A percentile compares a stretch with the other conserved stretches of the same genome.
Conservation (phyloP, 805 yeast genomes). For the Nakazawaea siamensis region DNA sequence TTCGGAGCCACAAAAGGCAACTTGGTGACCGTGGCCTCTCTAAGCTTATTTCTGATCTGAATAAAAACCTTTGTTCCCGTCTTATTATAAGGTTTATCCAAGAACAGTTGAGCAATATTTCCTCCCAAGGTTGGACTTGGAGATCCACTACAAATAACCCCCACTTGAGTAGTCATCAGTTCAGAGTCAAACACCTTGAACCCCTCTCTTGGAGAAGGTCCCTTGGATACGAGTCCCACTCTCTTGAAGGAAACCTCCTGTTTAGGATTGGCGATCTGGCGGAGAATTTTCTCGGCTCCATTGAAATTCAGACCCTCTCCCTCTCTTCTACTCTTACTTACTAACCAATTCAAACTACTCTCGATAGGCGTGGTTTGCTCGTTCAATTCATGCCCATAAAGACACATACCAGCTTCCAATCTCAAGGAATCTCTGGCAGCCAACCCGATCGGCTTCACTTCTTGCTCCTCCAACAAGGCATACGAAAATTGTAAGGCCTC, state of each 20-base stretch:
- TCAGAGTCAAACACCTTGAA: constrained; percentile 50
- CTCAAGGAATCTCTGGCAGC: constrained; percentile 98
- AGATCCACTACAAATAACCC: constrained; percentile 52
- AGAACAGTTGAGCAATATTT: constrained; percentile 88
- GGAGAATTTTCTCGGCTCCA: constrained; percentile 63
- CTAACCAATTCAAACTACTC: constrained; percentile 83
- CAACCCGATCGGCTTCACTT: constrained; percentile 81
- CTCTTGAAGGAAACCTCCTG: constrained; percentile 47
- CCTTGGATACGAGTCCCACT: constrained; percentile 67
- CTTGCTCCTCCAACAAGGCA: constrained; percentile 41
- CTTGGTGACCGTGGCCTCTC: constrained; percentile 69
- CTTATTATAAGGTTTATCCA: constrained; percentile 63
- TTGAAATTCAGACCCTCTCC: constrained; percentile 48
- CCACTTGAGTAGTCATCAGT: constrained; percentile 43
- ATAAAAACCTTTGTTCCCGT: constrained; percentile 65
- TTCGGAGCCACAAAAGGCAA: constrained; percentile 78
- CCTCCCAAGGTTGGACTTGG: constrained; percentile 54
- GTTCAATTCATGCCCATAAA: constrained; percentile 86
- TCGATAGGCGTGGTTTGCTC: constrained; percentile 81
- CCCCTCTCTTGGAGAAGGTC: constrained; percentile 91
- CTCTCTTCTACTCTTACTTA: constrained; percentile 71
- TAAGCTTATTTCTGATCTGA: constrained; percentile 75
- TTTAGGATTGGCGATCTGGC: constrained; percentile 60
- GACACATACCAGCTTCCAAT: constrained; percentile 97
- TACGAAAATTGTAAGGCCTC: constrained; percentile 55